Evolutionary conservation across 2,329 filamentous ascomycete genomes (phyloP).

Genomic region (Penicillium palitans): DNA sequence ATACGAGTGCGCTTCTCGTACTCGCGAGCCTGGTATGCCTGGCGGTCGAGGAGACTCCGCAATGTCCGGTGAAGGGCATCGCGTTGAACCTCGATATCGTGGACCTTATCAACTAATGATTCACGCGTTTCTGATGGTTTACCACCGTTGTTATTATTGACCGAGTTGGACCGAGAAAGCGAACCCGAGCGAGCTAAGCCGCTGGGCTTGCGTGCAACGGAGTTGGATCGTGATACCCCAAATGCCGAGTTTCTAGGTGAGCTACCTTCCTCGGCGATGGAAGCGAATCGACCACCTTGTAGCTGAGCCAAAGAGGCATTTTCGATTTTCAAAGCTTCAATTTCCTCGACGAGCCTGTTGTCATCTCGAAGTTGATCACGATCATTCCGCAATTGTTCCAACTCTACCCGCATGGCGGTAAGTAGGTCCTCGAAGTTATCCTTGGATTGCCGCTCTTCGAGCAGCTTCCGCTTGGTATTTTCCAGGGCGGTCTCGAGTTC

Average conservation of each 20-base stretch:
- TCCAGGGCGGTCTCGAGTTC: conserved; percentile 81
- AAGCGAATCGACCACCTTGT: conserved; percentile 54
- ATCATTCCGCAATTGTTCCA: conserved; percentile 80
- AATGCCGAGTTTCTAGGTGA: conserved; percentile 48
- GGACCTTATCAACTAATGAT: conserved; percentile 73
- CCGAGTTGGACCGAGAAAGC: conserved; percentile 60
- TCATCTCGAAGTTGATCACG: conserved; percentile 82
- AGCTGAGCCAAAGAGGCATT: conserved; percentile 50
- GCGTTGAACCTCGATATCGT: conserved; percentile 89
- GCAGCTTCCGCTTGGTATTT: conserved; percentile 75
- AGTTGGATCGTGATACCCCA: conserved; percentile 66
- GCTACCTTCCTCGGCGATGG: conserved; percentile 61
- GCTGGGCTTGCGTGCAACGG: conserved; percentile 57
- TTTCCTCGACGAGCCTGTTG: conserved; percentile 77
- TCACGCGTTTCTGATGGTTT: conserved; percentile 65
- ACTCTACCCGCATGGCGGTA: conserved; percentile 76
- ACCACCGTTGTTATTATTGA: conserved; percentile 36
- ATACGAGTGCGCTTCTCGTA: conserved; percentile 76
- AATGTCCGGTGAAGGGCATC: conserved; percentile 88
- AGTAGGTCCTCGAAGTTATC: conserved; percentile 93
- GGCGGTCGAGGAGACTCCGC: conserved; percentile 79
- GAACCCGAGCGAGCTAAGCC: conserved; percentile 47
- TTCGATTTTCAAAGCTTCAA: conserved; percentile 63
- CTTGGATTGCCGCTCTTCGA: conserved; percentile 83
- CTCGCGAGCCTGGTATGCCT: conserved; percentile 79